A percentile compares a stretch with the other conserved stretches of the same genome.
These are phyloP conservation scores for Diaporthe humulicola DNA, from an alignment of 2,329 filamentous ascomycete genomes.

Conservation along the genomic window DNA sequence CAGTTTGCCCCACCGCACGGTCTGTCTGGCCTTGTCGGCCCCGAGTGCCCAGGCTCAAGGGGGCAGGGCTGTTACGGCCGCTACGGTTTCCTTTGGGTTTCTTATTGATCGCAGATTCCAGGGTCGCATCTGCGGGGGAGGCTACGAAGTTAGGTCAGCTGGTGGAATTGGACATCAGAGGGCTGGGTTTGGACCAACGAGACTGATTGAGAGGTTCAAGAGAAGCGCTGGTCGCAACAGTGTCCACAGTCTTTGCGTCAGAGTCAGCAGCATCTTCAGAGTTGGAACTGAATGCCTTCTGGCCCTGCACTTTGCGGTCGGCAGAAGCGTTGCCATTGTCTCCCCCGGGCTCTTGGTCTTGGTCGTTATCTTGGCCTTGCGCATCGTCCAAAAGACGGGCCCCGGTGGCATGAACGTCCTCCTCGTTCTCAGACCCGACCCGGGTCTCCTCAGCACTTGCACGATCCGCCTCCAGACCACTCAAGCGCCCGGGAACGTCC, in stretches of 20 bases:
- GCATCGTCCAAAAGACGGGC: not conserved
- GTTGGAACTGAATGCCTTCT: constrained; percentile 32
- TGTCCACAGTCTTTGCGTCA: constrained; percentile 37
- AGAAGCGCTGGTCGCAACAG: constrained; percentile 40
- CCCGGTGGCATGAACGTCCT: constrained; percentile 1
- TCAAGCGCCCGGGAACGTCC: constrained; percentile 16
- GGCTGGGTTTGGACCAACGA: constrained; percentile 43
- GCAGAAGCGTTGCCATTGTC: constrained; percentile 1
- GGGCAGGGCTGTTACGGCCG: constrained; percentile 77
- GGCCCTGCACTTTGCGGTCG: constrained; percentile 23
- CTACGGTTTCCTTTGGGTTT: constrained; percentile 61
- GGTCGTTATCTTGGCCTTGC: constrained; percentile 4
- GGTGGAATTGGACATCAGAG: constrained; percentile 9
- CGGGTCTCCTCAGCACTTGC: constrained; percentile 36
- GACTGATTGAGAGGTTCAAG: constrained; percentile 42
- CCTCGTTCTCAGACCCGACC: constrained; percentile 33
- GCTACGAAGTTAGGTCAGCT: constrained; percentile 35
- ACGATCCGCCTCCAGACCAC: constrained; percentile 27
- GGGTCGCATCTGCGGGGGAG: constrained; percentile 39
- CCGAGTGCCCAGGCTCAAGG: constrained; percentile 73
- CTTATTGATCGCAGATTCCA: constrained; percentile 18
- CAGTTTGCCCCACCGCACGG: constrained; percentile 81
- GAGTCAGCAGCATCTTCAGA: constrained; percentile 36
- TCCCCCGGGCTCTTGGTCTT: not conserved
- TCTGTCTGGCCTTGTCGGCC: constrained; percentile 80